phyloP scores from a whole-genome alignment of 2,329 filamentous ascomycete species.

The Paraphaeosphaeria sporulosa region DNA sequence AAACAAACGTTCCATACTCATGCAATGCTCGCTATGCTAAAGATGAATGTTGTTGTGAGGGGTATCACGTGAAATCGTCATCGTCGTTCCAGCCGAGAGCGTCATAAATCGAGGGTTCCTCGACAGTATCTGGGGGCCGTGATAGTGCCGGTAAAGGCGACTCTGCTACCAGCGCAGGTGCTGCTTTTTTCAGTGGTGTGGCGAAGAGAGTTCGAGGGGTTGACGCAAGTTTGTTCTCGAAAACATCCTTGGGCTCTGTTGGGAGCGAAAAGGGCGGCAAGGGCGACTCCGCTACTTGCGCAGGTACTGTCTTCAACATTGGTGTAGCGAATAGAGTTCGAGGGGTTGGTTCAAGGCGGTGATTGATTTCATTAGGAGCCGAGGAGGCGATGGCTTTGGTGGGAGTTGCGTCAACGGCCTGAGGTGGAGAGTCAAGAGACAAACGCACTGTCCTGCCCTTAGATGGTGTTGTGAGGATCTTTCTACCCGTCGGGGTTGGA shows the following conservation, averaged over 20 bases:
- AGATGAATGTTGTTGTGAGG: conserved; percentile 20
- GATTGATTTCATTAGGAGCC: conserved; percentile 12
- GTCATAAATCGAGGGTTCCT: conserved; percentile 50
- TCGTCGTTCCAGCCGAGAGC: conserved; percentile 57
- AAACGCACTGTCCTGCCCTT: conserved; percentile 26
- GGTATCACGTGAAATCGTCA: conserved; percentile 27
- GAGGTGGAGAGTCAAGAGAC: conserved; percentile 15
- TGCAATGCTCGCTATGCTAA: conserved; percentile 18
- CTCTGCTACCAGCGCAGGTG: conserved; percentile 5
- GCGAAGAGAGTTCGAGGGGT: conserved; percentile 24
- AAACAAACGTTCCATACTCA: conserved; percentile 3
- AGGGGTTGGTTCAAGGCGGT: conserved; percentile 14
- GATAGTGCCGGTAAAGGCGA: conserved; percentile 20
- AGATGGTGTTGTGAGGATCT: conserved; percentile 44
- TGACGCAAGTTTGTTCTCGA: not conserved
- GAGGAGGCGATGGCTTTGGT: conserved; percentile 28
- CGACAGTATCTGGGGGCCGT: conserved; percentile 19
- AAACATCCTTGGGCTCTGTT: not conserved
- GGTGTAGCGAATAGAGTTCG: conserved; percentile 31
- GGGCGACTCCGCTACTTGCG: conserved; percentile 9
- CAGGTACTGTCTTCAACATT: conserved; percentile 19
- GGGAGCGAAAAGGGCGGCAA: not conserved
- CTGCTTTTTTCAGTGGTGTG: conserved; percentile 24
- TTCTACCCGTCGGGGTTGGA: conserved; percentile 33
- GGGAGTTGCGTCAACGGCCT: conserved; percentile 31